phyloP scores from a whole-genome alignment of 768 basidiomycete genomes.

The Cantharellus anzutake region DNA sequence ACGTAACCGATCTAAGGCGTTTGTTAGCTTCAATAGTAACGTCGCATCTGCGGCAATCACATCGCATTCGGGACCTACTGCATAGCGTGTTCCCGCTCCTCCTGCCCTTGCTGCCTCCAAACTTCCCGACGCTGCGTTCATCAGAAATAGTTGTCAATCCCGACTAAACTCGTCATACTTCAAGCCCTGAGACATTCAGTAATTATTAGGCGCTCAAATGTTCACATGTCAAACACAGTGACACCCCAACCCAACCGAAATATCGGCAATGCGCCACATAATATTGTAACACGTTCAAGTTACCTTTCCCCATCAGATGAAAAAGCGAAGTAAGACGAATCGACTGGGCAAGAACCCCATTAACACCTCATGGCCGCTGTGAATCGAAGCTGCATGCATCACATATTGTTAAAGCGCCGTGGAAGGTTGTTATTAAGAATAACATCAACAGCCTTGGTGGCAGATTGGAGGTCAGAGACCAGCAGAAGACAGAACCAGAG shows the following conservation, averaged over 20 bases:
- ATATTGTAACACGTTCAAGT: too few relatives aligned
- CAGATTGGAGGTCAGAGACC: constrained; percentile 9
- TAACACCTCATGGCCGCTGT: constrained; percentile 22
- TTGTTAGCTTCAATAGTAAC: constrained; percentile 48
- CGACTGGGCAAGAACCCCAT: constrained; percentile 9
- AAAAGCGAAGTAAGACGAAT: constrained; percentile 26
- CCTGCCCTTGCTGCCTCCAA: constrained; percentile 25
- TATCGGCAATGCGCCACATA: too few relatives aligned
- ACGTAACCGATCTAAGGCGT: constrained; percentile 26
- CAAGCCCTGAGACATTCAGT: too few relatives aligned
- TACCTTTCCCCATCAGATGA: constrained; percentile 36
- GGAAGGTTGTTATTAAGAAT: constrained; percentile 51
- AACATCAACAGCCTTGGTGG: constrained; percentile 38
- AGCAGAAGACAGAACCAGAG: neutral
- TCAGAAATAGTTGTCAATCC: constrained; percentile 8
- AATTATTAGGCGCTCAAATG: too few relatives aligned
- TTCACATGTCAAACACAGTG: too few relatives aligned
- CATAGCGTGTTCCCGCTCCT: constrained; percentile 18
- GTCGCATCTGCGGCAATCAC: constrained; percentile 54
- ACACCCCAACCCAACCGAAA: constrained; percentile 22
- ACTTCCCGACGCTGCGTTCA: constrained; percentile 40
- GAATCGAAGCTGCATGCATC: neutral
- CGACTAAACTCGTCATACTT: too few relatives aligned
- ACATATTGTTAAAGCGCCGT: constrained; percentile 23
- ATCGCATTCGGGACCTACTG: constrained; percentile 56